Base-by-base conservation (phyloP, 1,284 basidiomycete species). In the Leccinum fuscescens region DNA sequence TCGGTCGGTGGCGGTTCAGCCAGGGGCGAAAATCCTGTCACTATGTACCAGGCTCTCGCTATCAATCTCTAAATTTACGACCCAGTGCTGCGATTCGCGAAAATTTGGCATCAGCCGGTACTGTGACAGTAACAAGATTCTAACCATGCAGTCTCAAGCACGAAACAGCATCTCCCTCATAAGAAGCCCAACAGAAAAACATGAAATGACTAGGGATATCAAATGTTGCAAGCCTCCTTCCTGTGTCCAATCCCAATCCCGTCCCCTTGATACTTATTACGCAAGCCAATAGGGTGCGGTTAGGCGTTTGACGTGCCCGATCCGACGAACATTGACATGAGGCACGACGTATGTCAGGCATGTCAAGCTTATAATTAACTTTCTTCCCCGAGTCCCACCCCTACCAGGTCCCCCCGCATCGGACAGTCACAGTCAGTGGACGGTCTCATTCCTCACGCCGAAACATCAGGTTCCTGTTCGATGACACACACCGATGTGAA, bases 401-500 rank as follows among this genome's bases (percentile, higher is more conserved):
- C 49, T 50, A n/a, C 24, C 50, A 31, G 27, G 12, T 27, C 50
- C 24, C 49, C 24, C 24, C 35, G 20, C 12, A 17, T 49, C 2
- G 42, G 42, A 44, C 9, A 46, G 44, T 20, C 12, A 22, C 46
- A 37, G 46, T 37, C 35, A 37, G 3, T 14, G 12, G 17, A 11
- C 12, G 15, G 24, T 31, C 3, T 20, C 12, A 7, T 35, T 50
- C 49, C 20, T 61, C 42, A 55, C 7, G 20, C 31, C 51, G 44
- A 39, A 14, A 7, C 14, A 4, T 51, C 48, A 14, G 24, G 52
- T 14, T 55, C 63, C 22, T 56, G 63, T 33, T 57, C 63, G 12
- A 64, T 46, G 35, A 57, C 17, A 44, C 20, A 57, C 42, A 64
- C 15, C 14, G 58, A 64, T 53, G 62, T 63, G 20, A 61, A 37